Base-by-base conservation (phyloP, 345 rosid species). In the Punica granatum region DNA sequence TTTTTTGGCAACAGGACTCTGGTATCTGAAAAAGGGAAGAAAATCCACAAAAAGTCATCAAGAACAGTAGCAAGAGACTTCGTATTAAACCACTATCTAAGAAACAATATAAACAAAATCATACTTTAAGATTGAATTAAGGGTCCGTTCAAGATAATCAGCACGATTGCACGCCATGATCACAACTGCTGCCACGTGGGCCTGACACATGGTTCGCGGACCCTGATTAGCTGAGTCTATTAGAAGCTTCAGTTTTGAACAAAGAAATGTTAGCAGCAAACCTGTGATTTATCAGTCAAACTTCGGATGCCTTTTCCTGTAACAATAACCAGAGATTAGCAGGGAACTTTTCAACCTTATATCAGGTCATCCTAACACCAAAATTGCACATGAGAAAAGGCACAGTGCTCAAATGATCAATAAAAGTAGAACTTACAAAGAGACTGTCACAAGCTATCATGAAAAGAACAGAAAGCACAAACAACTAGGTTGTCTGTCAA, bases 161-260 rank as follows among this genome's bases (percentile, higher is more conserved):
- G 98, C 96, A 59, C 97, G 97, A 72, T 87, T 94, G 88, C 99
- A 94, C 3, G 99, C 99, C 99, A 94, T 94, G 76, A 91, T 82
- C 67, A 94, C 98, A 66, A 94, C 87, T 51, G 99, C 99, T 51
- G 99, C 98, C 54, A 91, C 77, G 4, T 93, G 93, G 63, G 43
- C 77, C 98, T 91, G 78, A 68, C 34, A 31, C 69, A 78, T 72
- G 72, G 74, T 3, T 77, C 18, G 69, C 76, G 64, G 39, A 65
- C 10, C 41, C 21, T 42, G 25, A 59, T 72, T 37, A 53, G 64
- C 73, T 43, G 65, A 42, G 70, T 63, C 21, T 59, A 69, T 60
- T 64, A 63, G 31, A 72, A 69, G 28, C 37, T 60, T 58, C 44
- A 41, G 33, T 41, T 37, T 67, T 42, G 15, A 67, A 19, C 28